These are phyloP conservation scores for Arxiozyma slooffiae DNA, from an alignment of 1,139 yeast species.

Conservation along the genomic window DNA sequence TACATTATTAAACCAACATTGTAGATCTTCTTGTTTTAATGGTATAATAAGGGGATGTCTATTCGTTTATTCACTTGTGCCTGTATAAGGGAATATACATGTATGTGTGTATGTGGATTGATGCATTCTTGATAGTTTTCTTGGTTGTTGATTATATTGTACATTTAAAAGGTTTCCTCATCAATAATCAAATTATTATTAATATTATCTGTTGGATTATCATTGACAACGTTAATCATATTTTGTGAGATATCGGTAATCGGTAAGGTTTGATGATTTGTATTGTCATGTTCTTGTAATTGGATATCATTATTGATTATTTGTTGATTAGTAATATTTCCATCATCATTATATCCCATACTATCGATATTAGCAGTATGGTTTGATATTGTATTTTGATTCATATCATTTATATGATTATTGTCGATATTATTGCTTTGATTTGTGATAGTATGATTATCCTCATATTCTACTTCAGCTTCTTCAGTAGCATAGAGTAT, in stretches of 20 bases:
- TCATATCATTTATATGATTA: not conserved
- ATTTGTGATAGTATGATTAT: not conserved
- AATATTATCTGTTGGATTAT: not conserved
- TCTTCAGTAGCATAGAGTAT: slow-evolving; percentile 76
- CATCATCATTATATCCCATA: not conserved
- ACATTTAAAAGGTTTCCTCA: slow-evolving; percentile 27
- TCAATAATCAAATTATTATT: slow-evolving; percentile 25
- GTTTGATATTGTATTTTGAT: not conserved
- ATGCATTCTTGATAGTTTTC: not conserved
- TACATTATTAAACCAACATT: not conserved
- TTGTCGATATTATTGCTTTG: not conserved
- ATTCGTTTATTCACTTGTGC: too few relatives aligned
- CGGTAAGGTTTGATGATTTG: not conserved
- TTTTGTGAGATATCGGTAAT: not conserved
- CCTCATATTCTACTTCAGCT: slow-evolving; percentile 38
- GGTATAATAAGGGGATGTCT: not conserved
- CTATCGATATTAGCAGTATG: not conserved
- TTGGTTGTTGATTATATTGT: not conserved
- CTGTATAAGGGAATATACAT: not conserved
- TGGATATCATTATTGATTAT: not conserved
- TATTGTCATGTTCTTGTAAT: not conserved
- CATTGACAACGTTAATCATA: not conserved
- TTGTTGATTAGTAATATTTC: not conserved
- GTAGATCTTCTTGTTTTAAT: not conserved
- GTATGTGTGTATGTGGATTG: not conserved